These are phyloP conservation scores for Xylariaceae sp. DNA, from an alignment of 2,329 filamentous ascomycete genomes.

Conservation along the genomic window DNA sequence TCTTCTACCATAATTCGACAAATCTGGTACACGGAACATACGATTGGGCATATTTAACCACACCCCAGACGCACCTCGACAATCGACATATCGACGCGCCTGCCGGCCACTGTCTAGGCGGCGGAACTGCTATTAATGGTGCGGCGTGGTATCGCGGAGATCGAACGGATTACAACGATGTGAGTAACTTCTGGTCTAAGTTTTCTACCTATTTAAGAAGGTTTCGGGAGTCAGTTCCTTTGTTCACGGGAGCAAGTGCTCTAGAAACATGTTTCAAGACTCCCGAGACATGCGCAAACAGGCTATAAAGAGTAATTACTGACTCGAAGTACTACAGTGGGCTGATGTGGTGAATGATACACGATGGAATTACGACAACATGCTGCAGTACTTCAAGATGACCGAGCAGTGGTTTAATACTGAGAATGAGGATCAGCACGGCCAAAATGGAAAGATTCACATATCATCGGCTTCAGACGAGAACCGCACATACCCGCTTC, in stretches of 20 bases:
- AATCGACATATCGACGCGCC: conserved; percentile 27
- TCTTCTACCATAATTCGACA: conserved; percentile 28
- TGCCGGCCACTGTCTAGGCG: conserved; percentile 40
- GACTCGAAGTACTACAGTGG: too few species aligned
- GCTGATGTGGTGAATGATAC: background rate
- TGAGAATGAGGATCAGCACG: conserved; percentile 23
- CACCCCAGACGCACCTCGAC: conserved; percentile 28
- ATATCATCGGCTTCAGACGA: conserved; percentile 19
- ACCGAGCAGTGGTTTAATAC: conserved; percentile 24
- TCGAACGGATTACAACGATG: conserved; percentile 1
- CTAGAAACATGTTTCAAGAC: too few species aligned
- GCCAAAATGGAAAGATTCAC: conserved; percentile 24
- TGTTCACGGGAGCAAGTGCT: too few species aligned
- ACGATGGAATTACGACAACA: conserved; percentile 2
- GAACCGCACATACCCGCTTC: conserved; percentile 32
- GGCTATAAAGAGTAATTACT: too few species aligned
- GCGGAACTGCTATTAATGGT: conserved; percentile 39
- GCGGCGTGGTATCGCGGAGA: background rate
- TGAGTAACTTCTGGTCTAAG: too few species aligned
- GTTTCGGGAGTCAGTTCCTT: too few species aligned
- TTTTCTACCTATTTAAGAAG: too few species aligned
- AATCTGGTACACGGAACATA: conserved; percentile 31
- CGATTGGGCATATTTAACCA: conserved; percentile 37
- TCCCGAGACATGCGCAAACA: too few species aligned
- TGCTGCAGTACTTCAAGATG: conserved; percentile 2